These are phyloP conservation scores for Chamaenerion angustifolium DNA, from an alignment of 345 rosid species.

Conservation along the genomic window DNA sequence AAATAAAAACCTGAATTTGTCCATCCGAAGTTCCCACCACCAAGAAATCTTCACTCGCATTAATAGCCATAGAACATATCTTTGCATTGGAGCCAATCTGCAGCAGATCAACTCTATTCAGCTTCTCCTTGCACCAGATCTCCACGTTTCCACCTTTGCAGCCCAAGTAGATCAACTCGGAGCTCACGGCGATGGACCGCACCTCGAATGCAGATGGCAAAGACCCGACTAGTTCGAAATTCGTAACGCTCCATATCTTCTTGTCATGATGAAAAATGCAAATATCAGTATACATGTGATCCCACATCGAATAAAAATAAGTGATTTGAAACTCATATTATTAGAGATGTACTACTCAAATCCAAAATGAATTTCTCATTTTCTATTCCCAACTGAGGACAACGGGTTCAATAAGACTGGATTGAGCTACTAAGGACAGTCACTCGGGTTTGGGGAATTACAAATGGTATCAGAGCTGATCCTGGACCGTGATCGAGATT, in stretches of 20 bases:
- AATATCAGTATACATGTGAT: background rate
- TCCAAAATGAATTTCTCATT: too few species aligned
- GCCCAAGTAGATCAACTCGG: conserved; percentile 49
- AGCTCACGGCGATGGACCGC: conserved; percentile 34
- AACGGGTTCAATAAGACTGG: too few species aligned
- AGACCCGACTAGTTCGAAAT: conserved; percentile 29
- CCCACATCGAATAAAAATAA: too few species aligned
- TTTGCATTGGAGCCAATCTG: conserved; percentile 28
- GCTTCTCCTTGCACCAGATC: conserved; percentile 52
- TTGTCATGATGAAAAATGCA: conserved; percentile 1
- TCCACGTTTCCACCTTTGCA: conserved; percentile 49
- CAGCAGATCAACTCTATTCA: conserved; percentile 26
- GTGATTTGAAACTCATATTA: too few species aligned
- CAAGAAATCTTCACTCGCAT: conserved; percentile 33
- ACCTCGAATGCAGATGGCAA: conserved; percentile 30
- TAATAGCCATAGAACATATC: conserved; percentile 38
- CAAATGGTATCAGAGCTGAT: too few species aligned
- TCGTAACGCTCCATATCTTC: conserved; percentile 46
- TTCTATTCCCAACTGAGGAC: too few species aligned
- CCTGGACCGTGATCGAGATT: too few species aligned
- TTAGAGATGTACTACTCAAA: too few species aligned
- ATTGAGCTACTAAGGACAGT: too few species aligned
- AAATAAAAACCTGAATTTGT: conserved; percentile 32
- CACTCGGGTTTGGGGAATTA: too few species aligned
- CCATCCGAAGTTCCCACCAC: conserved; percentile 58